Evolutionary conservation across 257 asterid species (phyloP).

Genomic region (Solanum medicagineum): DNA sequence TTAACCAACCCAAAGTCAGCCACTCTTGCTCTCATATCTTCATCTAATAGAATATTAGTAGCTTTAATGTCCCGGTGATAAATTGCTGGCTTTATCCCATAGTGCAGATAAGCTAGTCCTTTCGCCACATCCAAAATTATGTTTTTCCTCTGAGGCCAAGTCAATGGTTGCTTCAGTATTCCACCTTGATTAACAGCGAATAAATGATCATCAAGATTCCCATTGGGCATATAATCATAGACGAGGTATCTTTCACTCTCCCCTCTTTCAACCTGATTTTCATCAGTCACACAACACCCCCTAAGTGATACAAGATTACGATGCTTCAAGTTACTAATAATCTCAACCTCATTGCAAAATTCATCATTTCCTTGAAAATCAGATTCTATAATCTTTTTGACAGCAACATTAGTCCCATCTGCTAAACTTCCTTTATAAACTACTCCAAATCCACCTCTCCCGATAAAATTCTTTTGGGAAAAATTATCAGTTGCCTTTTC

Average conservation of each 20-base stretch:
- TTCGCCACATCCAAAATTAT: conserved; percentile 80
- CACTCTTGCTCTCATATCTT: conserved; percentile 78
- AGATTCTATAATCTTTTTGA: conserved; percentile 59
- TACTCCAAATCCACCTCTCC: conserved; percentile 85
- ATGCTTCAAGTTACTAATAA: conserved; percentile 81
- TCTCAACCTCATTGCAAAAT: conserved; percentile 90
- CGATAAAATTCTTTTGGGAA: conserved; percentile 54
- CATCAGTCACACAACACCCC: conserved; percentile 74
- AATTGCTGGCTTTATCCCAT: conserved; percentile 78
- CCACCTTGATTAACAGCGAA: conserved; percentile 11
- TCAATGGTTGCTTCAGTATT: conserved; percentile 14
- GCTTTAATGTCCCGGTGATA: conserved; percentile 83
- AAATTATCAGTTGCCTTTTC: conserved; percentile 62
- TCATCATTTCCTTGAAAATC: conserved; percentile 68
- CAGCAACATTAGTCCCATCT: conserved; percentile 74
- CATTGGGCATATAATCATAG: conserved; percentile 82
- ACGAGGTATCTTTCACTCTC: conserved; percentile 64
- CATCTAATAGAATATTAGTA: conserved; percentile 68
- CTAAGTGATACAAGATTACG: conserved; percentile 77
- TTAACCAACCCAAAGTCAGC: conserved; percentile 87
- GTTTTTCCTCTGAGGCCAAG: conserved; percentile 79
- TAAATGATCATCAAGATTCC: conserved; percentile 79
- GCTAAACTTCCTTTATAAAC: conserved; percentile 57
- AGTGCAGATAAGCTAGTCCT: conserved; percentile 62
- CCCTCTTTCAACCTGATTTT: conserved; percentile 6